Evolutionary conservation across 345 rosid species (phyloP).

Genomic region (Garcia nutans): DNA sequence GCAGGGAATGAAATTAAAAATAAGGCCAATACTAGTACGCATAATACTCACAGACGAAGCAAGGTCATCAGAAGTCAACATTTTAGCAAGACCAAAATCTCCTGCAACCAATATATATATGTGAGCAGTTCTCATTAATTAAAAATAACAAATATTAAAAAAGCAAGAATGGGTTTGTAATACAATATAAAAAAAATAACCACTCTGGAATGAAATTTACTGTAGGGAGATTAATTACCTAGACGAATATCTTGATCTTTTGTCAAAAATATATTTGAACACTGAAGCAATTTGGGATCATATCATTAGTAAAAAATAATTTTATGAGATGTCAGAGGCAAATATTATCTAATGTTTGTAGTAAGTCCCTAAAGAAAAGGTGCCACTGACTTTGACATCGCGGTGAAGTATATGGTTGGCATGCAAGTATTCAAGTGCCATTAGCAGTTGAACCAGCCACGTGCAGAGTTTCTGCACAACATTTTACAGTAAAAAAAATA

Average conservation of each 20-base stretch:
- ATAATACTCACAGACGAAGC: conserved; percentile 79
- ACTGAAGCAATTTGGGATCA: conserved; percentile 45
- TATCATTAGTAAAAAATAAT: conserved; percentile 16
- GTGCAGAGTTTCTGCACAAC: conserved; percentile 82
- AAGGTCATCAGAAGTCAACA: conserved; percentile 92
- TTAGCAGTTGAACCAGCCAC: conserved; percentile 92
- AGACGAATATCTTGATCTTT: conserved; percentile 86
- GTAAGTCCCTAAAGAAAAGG: background rate
- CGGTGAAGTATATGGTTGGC: conserved; percentile 94
- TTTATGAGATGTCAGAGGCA: background rate
- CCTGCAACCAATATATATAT: conserved; percentile 7
- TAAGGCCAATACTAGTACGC: conserved; percentile 6
- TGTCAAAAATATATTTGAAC: conserved; percentile 93
- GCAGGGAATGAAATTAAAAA: conserved; percentile 11
- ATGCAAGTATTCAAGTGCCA: conserved; percentile 98
- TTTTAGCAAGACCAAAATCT: conserved; percentile 97
- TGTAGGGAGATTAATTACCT: conserved; percentile 46
- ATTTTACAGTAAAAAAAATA: background rate
- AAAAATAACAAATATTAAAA: conserved; percentile 3
- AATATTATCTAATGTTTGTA: background rate
- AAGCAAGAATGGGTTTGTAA: conserved; percentile 1
- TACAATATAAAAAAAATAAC: background rate
- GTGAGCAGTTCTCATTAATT: conserved; percentile 11
- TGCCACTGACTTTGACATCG: conserved; percentile 83
- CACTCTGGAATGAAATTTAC: background rate